Evolutionary conservation across 331 rosid genomes (phyloP).

Genomic region (Dryas integrifolia): DNA sequence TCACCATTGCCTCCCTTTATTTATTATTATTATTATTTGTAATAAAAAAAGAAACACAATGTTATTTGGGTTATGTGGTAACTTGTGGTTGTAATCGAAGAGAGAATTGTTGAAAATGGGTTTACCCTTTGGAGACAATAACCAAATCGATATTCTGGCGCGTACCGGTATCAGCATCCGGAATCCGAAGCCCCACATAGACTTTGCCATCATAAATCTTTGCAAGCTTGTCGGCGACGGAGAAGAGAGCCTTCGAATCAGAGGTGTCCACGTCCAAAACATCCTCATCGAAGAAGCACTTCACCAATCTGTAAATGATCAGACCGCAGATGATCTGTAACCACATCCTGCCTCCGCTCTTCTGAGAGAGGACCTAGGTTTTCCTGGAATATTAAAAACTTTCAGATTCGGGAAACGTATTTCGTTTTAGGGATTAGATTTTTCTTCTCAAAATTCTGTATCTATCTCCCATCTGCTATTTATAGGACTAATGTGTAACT

Average conservation of each 20-base stretch:
- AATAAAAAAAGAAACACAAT: neutral
- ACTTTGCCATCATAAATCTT: constrained; percentile 72
- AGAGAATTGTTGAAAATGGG: neutral
- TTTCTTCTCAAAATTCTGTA: no score
- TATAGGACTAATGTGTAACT: no score
- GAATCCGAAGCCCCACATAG: constrained; percentile 78
- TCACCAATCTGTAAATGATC: constrained; percentile 44
- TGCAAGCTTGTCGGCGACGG: constrained; percentile 62
- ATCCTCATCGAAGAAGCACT: constrained; percentile 55
- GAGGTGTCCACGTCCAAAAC: constrained; percentile 55
- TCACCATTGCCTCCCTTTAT: constrained; percentile 62
- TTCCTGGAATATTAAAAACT: no score
- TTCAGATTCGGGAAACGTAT: no score
- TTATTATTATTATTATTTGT: neutral
- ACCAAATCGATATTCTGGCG: constrained; percentile 71
- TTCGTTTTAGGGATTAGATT: no score
- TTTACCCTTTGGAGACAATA: constrained; percentile 58
- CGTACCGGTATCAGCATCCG: constrained; percentile 76
- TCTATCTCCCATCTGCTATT: no score
- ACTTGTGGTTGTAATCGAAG: neutral
- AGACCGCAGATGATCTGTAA: constrained; percentile 62
- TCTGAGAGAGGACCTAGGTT: no score
- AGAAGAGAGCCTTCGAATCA: constrained; percentile 58
- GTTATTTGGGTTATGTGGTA: no score
- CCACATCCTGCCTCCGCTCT: constrained; percentile 48